A percentile compares a stretch with the other conserved stretches of the same genome.
Evolutionary conservation across 2,329 filamentous ascomycete species (phyloP).

Genomic region (Fusarium burgessii): DNA sequence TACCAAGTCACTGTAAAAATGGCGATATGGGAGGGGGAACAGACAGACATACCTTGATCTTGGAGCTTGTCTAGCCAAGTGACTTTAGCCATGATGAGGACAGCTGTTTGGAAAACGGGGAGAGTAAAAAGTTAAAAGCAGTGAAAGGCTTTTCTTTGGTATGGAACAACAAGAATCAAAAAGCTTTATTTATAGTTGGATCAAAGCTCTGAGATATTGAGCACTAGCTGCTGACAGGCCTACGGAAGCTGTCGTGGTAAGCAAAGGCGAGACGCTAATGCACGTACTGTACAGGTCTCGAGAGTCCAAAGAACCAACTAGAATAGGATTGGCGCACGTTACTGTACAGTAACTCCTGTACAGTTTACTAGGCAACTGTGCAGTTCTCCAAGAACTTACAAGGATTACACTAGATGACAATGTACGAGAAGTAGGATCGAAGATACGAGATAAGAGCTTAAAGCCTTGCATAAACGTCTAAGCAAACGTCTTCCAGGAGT

Average conservation of each 20-base stretch:
- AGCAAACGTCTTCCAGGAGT: no score
- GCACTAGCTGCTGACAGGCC: accelerated
- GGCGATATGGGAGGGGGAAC: accelerated
- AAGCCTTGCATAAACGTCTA: no score
- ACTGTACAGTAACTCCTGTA: background rate
- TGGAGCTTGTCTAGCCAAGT: constrained; percentile 17
- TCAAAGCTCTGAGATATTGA: accelerated
- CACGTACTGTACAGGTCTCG: constrained; percentile 11
- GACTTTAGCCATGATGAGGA: background rate
- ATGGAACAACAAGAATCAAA: no score
- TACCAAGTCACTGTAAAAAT: accelerated
- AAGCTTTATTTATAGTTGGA: background rate
- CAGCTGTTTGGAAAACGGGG: accelerated
- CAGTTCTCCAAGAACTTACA: background rate
- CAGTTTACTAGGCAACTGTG: background rate
- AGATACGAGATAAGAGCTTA: no score
- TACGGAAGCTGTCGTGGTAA: background rate
- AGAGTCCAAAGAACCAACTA: background rate
- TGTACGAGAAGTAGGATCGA: no score
- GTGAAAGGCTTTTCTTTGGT: background rate
- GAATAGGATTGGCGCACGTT: no score
- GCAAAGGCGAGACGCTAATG: constrained; percentile 2
- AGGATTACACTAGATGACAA: background rate
- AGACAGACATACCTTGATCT: background rate
- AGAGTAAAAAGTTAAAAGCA: accelerated